These are phyloP conservation scores for Alternaria panax DNA, from an alignment of 2,329 filamentous ascomycete species.

Conservation along the genomic window DNA sequence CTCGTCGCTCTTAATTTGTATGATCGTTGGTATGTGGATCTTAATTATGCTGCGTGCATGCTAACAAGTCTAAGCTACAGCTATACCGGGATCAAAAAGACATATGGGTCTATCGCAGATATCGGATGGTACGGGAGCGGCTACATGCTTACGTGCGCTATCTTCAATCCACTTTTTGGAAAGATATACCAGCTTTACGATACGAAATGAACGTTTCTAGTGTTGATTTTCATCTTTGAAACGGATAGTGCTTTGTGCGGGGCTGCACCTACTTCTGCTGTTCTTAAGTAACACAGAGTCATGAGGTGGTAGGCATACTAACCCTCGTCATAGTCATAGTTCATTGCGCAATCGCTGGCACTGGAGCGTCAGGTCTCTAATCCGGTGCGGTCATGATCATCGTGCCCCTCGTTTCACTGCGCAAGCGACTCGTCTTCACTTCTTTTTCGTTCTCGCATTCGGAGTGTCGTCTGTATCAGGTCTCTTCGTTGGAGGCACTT, in stretches of 20 bases:
- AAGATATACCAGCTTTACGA: slow-evolving; percentile 57
- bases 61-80: slow-evolving; percentile 20
- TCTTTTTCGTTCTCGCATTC: slow-evolving; percentile 55
- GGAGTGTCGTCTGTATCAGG: slow-evolving; percentile 50
- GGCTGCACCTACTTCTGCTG: slow-evolving; percentile 52
- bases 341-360: slow-evolving; percentile 58
- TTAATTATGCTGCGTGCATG: too few relatives aligned
- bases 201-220: slow-evolving; percentile 49
- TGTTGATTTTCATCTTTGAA: slow-evolving; percentile 53
- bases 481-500: slow-evolving; percentile 44
- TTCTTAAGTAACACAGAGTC: slow-evolving; percentile 19
- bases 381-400: slow-evolving; percentile 55
- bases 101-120: slow-evolving; percentile 35
- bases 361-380: slow-evolving; percentile 53
- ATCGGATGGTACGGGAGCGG: slow-evolving; percentile 43
- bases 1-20: slow-evolving; percentile 32
- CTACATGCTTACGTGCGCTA: slow-evolving; percentile 55
- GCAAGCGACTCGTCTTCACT: slow-evolving; percentile 55
- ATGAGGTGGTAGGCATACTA: not conserved
- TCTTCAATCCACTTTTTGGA: slow-evolving; percentile 58
- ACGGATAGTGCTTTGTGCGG: slow-evolving; percentile 51
- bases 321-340: slow-evolving; percentile 48
- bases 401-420: slow-evolving; percentile 51
- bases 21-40: slow-evolving; percentile 17
- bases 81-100: slow-evolving; percentile 39